Conservation (phyloP, 306 rosid genomes). For the Cicer yamashitae region DNA sequence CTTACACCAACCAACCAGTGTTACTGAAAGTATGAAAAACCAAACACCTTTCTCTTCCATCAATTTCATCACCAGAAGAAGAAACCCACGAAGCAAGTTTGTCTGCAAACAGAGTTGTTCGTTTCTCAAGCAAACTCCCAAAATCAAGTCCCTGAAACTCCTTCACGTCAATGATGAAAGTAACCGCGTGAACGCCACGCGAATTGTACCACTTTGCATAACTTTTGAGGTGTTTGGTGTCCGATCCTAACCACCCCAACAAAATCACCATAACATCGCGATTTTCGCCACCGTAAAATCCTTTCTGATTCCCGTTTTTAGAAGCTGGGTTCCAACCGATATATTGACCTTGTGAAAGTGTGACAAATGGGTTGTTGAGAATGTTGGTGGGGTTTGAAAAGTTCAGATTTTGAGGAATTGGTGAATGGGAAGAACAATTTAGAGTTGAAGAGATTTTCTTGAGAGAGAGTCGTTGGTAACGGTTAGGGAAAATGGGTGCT, state of each 20-base stretch:
- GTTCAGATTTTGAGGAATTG: conserved; percentile 40
- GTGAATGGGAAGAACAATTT: conserved; percentile 47
- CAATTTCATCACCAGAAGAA: conserved; percentile 47
- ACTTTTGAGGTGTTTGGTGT: conserved; percentile 74
- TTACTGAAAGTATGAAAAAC: conserved; percentile 88
- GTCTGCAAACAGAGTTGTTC: conserved; percentile 54
- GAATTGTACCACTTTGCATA: conserved; percentile 89
- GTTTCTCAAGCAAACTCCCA: conserved; percentile 59
- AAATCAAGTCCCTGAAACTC: conserved; percentile 65
- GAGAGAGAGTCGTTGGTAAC: neutral
- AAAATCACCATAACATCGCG: conserved; percentile 67
- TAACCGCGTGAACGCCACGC: conserved; percentile 70
- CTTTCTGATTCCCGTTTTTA: conserved; percentile 37
- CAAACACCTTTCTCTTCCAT: conserved; percentile 69
- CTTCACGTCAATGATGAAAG: conserved; percentile 65
- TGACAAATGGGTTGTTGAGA: conserved; percentile 43
- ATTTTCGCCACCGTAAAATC: conserved; percentile 32
- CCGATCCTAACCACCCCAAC: conserved; percentile 88
- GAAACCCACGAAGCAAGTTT: conserved; percentile 70
- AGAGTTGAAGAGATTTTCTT: conserved; percentile 43
- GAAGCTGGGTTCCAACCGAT: conserved; percentile 60
- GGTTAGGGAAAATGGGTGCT: conserved; percentile 13
- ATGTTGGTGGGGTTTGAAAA: conserved; percentile 17
- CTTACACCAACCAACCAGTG: conserved; percentile 96
- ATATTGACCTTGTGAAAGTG: conserved; percentile 41